phyloP scores from a whole-genome alignment of 208 protist species.

The Trypanosoma lewisi region DNA sequence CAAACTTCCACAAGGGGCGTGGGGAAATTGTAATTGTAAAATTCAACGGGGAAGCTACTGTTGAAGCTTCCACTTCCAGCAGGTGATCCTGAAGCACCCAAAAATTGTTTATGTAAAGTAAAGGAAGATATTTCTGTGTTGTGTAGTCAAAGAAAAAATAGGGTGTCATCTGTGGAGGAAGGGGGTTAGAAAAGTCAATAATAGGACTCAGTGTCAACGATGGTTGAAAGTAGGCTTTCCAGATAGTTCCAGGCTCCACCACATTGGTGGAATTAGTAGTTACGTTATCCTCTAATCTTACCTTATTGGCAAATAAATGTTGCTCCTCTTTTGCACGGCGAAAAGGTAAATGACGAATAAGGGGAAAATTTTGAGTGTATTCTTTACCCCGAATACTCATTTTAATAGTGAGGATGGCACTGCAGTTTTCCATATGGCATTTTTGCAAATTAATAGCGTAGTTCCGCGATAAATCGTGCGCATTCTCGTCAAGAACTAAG shows the following conservation, averaged over 20 bases:
- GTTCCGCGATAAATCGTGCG: slow-evolving; percentile 6
- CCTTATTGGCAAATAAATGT: slow-evolving; percentile 22
- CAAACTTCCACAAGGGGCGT: slow-evolving; percentile 58
- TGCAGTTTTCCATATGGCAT: slow-evolving; percentile 27
- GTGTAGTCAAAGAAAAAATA: slow-evolving; percentile 27
- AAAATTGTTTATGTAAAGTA: slow-evolving; percentile 94
- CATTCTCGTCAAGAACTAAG: slow-evolving; percentile 18
- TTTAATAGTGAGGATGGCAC: slow-evolving; percentile 20
- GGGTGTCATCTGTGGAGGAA: slow-evolving; percentile 31
- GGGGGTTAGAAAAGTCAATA: slow-evolving; percentile 64
- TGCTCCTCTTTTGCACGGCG: slow-evolving; percentile 29
- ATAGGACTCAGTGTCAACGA: slow-evolving; percentile 67
- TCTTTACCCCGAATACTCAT: slow-evolving; percentile 30
- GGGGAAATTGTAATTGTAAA: slow-evolving; percentile 59
- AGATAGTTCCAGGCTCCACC: slow-evolving; percentile 12
- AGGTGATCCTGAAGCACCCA: slow-evolving; percentile 90
- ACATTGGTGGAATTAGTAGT: slow-evolving; percentile 12
- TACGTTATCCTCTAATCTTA: not conserved
- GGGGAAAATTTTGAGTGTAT: slow-evolving; percentile 25
- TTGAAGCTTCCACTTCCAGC: slow-evolving; percentile 80
- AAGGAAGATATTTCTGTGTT: slow-evolving; percentile 72
- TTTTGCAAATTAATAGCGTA: slow-evolving; percentile 23
- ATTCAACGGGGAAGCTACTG: slow-evolving; percentile 30
- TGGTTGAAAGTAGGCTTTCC: slow-evolving; percentile 58
- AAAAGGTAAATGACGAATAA: slow-evolving; percentile 33